These are phyloP conservation scores for Penicillium mononematosum DNA, from an alignment of 495 filamentous ascomycete genomes.

Conservation along the genomic window DNA sequence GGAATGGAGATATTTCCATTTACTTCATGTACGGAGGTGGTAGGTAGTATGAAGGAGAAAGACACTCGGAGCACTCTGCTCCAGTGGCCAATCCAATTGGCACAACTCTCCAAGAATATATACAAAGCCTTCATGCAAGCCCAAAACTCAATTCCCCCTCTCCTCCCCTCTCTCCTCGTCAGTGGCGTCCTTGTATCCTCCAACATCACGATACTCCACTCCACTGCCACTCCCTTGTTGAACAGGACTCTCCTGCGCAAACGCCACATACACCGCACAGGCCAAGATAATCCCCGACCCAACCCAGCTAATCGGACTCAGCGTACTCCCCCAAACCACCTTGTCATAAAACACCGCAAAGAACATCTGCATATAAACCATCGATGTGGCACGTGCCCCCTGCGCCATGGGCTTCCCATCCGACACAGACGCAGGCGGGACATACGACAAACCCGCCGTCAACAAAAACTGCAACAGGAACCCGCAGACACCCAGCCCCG, in stretches of 20 bases:
- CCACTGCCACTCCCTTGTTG: background rate
- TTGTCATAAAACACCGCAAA: slow-evolving; percentile 84
- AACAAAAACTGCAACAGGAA: slow-evolving; percentile 86
- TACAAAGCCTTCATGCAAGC: slow-evolving; percentile 1
- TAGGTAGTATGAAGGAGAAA: too few species aligned
- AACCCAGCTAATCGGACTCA: slow-evolving; percentile 62
- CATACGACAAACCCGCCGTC: slow-evolving; percentile 73
- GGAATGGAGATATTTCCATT: background rate
- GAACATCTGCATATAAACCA: slow-evolving; percentile 91
- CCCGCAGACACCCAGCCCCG: slow-evolving; percentile 70
- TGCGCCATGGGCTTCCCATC: slow-evolving; percentile 25
- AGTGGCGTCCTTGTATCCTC: slow-evolving; percentile 13
- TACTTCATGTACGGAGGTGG: too few species aligned
- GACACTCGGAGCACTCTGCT: slow-evolving; percentile 5
- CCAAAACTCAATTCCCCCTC: slow-evolving; percentile 15
- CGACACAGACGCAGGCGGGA: slow-evolving; percentile 40
- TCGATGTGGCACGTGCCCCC: slow-evolving; percentile 74
- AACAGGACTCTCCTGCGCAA: slow-evolving; percentile 43
- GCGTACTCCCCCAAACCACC: slow-evolving; percentile 69
- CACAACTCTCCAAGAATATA: background rate
- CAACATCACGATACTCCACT: slow-evolving; percentile 4
- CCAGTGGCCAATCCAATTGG: slow-evolving; percentile 5
- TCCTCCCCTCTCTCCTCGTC: slow-evolving; percentile 3
- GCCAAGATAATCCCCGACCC: slow-evolving; percentile 80
- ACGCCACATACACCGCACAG: slow-evolving; percentile 75